Evolutionary conservation across 805 yeast genomes (phyloP).

Genomic region (Lipomyces sp.): DNA sequence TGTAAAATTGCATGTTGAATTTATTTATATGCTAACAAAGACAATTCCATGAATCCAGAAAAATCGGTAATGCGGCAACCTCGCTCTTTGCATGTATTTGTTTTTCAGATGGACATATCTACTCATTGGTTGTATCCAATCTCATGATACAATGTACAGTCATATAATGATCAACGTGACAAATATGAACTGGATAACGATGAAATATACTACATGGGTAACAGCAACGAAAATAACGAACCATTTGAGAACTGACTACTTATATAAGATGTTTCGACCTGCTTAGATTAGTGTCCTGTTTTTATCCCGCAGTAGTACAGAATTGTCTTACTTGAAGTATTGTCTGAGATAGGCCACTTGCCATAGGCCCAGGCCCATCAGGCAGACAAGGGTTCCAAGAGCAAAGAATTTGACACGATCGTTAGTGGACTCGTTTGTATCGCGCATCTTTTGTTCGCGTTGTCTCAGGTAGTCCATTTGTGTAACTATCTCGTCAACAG

Average conservation of each 20-base stretch:
- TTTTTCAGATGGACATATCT: neutral
- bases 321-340: conserved; percentile 61
- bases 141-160: neutral
- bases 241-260: conserved; percentile 7
- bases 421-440: conserved; percentile 96
- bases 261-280: conserved; percentile 49
- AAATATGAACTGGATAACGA: neutral
- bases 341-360: conserved; percentile 90
- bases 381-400: conserved; percentile 64
- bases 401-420: conserved; percentile 90
- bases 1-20: neutral
- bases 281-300: neutral
- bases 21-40: neutral
- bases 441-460: conserved; percentile 92
- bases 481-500: conserved; percentile 76
- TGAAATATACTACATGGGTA: neutral
- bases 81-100: neutral
- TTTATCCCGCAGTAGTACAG: neutral
- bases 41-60: neutral
- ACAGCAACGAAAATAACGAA: neutral
- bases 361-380: conserved; percentile 85
- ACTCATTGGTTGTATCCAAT: neutral
- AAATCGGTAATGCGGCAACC: neutral
- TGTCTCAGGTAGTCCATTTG: conserved; percentile 82
- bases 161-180: neutral